Evolutionary conservation across 164 flowering plant species (phyloP).

Genomic region (Nymphaea thermarum): DNA sequence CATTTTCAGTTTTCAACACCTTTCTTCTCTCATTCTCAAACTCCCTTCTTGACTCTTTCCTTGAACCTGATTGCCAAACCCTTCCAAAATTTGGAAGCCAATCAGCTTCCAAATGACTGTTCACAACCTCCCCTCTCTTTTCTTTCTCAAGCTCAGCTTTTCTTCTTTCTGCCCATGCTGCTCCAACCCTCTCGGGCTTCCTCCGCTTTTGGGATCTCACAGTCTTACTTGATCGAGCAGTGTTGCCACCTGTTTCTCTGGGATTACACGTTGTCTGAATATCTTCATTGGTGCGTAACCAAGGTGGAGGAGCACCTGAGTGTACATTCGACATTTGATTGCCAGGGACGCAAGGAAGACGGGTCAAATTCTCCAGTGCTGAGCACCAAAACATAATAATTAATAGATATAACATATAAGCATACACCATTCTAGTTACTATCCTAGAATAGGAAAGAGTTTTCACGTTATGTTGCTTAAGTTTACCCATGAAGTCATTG

Average conservation of each 20-base stretch:
- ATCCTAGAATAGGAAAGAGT: too few relatives aligned
- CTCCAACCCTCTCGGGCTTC: constrained; percentile 85
- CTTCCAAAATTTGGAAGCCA: constrained; percentile 98
- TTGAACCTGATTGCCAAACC: constrained; percentile 88
- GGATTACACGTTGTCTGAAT: constrained; percentile 2
- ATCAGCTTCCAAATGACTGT: constrained; percentile 30
- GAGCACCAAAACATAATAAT: not conserved
- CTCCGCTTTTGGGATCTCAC: constrained; percentile 35
- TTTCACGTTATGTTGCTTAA: too few relatives aligned
- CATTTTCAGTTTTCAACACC: constrained; percentile 16
- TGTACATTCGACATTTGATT: constrained; percentile 56
- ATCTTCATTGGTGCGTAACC: constrained; percentile 45
- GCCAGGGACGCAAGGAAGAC: constrained; percentile 11
- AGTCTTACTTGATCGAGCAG: constrained; percentile 11
- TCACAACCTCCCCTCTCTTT: constrained; percentile 58
- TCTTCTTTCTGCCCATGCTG: constrained; percentile 97
- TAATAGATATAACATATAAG: too few relatives aligned
- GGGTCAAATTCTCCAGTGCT: constrained; percentile 34
- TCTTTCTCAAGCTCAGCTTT: constrained; percentile 79
- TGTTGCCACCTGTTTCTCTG: not conserved
- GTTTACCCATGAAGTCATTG: not conserved
- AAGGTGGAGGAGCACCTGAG: constrained; percentile 90
- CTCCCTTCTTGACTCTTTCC: constrained; percentile 88
- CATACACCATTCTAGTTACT: too few relatives aligned
- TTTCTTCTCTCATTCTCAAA: constrained; percentile 53